phyloP scores from a whole-genome alignment of 148 eudicot genomes.

The Heliosperma pusillum region DNA sequence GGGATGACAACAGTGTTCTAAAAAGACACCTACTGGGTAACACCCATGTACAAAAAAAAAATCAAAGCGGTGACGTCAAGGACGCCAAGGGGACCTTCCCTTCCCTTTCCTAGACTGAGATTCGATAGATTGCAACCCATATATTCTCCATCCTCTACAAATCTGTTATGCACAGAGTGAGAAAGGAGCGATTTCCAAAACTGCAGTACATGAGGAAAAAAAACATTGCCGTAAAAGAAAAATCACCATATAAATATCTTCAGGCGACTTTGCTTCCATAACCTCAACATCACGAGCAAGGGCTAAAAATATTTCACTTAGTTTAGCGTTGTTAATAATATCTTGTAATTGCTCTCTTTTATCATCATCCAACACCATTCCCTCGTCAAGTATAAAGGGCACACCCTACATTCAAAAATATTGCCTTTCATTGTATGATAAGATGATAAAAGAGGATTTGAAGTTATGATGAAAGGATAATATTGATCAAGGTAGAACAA shows the following conservation, averaged over 20 bases:
- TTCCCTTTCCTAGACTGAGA: background rate
- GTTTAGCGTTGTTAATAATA: constrained; percentile 61
- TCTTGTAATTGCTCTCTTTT: constrained; percentile 82
- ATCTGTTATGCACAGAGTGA: too few species aligned
- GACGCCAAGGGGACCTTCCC: too few species aligned
- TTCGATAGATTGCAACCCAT: too few species aligned
- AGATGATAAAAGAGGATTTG: background rate
- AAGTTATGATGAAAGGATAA: too few species aligned
- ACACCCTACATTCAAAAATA: constrained; percentile 49
- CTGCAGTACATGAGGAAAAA: background rate
- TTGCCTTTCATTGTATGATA: background rate
- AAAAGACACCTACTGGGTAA: too few species aligned
- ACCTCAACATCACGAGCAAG: constrained; percentile 99
- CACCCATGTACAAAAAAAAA: too few species aligned
- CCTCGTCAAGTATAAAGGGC: constrained; percentile 68
- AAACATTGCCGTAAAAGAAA: background rate
- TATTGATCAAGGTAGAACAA: too few species aligned
- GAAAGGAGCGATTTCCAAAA: too few species aligned
- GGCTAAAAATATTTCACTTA: constrained; percentile 89
- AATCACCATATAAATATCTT: constrained; percentile 84
- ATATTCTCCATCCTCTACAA: too few species aligned
- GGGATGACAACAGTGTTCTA: too few species aligned
- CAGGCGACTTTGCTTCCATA: constrained; percentile 96
- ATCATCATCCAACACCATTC: constrained; percentile 57
- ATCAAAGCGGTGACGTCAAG: too few species aligned